A percentile compares a stretch with the other conserved stretches of the same genome.
phyloP scores from a whole-genome alignment of 2,329 filamentous ascomycete genomes.

The Colletotrichum spinosum region DNA sequence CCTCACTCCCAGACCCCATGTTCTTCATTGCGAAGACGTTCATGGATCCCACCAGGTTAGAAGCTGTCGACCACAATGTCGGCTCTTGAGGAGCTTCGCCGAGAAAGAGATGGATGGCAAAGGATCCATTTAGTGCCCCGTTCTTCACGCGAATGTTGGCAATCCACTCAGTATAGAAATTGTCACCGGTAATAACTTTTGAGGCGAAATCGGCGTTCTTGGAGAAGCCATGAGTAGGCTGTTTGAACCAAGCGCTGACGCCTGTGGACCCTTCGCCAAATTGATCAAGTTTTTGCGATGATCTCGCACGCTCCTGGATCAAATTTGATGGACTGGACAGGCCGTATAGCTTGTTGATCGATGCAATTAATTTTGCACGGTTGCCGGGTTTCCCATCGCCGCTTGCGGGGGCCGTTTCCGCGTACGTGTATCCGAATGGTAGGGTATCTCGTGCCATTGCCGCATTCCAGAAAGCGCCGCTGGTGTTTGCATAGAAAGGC shows the following conservation, averaged over 20 bases:
- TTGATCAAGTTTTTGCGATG: background rate
- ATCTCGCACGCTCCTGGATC: slow-evolving; percentile 23
- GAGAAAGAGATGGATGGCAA: slow-evolving; percentile 75
- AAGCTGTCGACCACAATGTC: slow-evolving; percentile 61
- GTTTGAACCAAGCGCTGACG: background rate
- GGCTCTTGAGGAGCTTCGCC: slow-evolving; percentile 62
- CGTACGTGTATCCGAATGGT: slow-evolving; percentile 80
- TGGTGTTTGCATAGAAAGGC: slow-evolving; percentile 72
- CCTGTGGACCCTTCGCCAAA: slow-evolving; percentile 33
- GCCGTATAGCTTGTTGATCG: slow-evolving; percentile 66
- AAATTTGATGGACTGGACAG: slow-evolving; percentile 43
- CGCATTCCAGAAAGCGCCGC: slow-evolving; percentile 76
- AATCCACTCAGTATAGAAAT: slow-evolving; percentile 72
- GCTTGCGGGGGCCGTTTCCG: slow-evolving; percentile 62
- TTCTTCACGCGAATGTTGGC: slow-evolving; percentile 74
- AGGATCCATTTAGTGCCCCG: slow-evolving; percentile 70
- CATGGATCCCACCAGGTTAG: slow-evolving; percentile 71
- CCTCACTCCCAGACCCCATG: slow-evolving; percentile 47
- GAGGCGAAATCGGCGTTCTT: slow-evolving; percentile 3
- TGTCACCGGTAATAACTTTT: slow-evolving; percentile 39
- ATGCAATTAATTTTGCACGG: slow-evolving; percentile 56
- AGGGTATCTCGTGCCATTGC: slow-evolving; percentile 68
- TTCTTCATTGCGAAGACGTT: slow-evolving; percentile 63
- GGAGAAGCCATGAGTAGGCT: slow-evolving; percentile 16
- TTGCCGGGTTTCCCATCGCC: slow-evolving; percentile 50